Evolutionary conservation across 208 protist genomes (phyloP).

Genomic region (Tritrichomonas foetus): DNA sequence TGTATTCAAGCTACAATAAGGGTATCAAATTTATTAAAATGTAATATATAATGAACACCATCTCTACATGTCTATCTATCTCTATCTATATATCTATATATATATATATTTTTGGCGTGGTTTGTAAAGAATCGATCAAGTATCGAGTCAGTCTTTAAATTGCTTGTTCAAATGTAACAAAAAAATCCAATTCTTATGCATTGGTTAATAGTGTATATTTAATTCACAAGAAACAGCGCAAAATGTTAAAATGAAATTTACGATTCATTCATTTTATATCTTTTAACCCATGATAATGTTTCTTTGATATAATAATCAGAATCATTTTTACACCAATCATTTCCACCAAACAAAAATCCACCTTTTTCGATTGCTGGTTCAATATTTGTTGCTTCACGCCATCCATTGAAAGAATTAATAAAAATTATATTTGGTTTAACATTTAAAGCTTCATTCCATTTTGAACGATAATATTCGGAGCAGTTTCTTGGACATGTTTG

Average conservation of each 20-base stretch:
- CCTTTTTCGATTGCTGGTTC: slow-evolving; percentile 49
- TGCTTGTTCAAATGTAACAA: no score
- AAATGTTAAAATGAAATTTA: neutral
- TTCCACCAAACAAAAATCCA: neutral
- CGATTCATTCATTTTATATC: neutral
- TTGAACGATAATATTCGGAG: slow-evolving; percentile 53
- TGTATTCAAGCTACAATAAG: no score
- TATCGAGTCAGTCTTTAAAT: no score
- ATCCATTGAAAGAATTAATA: slow-evolving; percentile 65
- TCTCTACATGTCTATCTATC: no score
- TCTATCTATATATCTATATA: no score
- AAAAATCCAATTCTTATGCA: no score
- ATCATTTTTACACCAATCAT: neutral
- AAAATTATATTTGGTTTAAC: slow-evolving; percentile 44
- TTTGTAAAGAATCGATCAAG: no score
- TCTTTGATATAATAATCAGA: neutral
- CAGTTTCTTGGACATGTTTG: neutral
- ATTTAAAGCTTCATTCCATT: slow-evolving; percentile 48
- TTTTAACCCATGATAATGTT: neutral
- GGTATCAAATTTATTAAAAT: no score
- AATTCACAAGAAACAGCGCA: no score
- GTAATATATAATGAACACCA: no score
- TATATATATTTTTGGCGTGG: no score
- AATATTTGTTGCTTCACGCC: slow-evolving; percentile 64
- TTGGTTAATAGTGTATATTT: no score